Base-by-base conservation (phyloP, 202 grass and related monocot genomes). In the Panicum virgatum region DNA sequence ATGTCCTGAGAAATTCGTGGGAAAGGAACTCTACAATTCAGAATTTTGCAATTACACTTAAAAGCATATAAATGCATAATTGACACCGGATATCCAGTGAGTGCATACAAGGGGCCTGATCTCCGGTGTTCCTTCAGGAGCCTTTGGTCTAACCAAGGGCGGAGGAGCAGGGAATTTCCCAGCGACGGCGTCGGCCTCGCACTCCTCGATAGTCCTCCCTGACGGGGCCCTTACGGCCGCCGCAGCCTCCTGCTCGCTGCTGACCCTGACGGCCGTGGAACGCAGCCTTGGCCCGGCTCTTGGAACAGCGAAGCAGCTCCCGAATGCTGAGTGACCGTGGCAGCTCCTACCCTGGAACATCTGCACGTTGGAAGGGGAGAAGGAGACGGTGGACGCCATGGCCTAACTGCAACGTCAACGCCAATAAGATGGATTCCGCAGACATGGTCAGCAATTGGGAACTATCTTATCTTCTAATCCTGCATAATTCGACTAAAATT, bases 161-260 rank as follows among this genome's bases (percentile, higher is more conserved):
- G 89, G 90, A 14, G 92, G 87, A 54, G 83, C 85, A 7, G 92
- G 80, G 74, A 98, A 93, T n/a, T 43, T 93, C 23, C 92, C 91
- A 15, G 96, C 88, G 25, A 93, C 96, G 69, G 96, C 96, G 30
- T 90, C 92, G 23, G 92, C 92, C 84, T 98, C 96, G 23, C 92
- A 98, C 82, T 98, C 96, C 87, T 98, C 92, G 18, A 96, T 92
- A 34, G 73, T 96, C 84, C 84, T 84, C 38, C 90, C 85, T 9
- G 90, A 91, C 50, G 88, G 83, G 27, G 83, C 74, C 83, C 89
- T 98, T 47, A 95, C 60, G 7, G 85, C 79, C 5, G 75, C 45
- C 7, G 83, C 83, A 9, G 85, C 70, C 82, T 96, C 90, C 67
- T 75, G 90, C 60, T 86, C 88, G 79, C 88, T 90, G 85, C 85